Evolutionary conservation across 164 flowering plant species (phyloP).

Genomic region (Berberis thunbergii): DNA sequence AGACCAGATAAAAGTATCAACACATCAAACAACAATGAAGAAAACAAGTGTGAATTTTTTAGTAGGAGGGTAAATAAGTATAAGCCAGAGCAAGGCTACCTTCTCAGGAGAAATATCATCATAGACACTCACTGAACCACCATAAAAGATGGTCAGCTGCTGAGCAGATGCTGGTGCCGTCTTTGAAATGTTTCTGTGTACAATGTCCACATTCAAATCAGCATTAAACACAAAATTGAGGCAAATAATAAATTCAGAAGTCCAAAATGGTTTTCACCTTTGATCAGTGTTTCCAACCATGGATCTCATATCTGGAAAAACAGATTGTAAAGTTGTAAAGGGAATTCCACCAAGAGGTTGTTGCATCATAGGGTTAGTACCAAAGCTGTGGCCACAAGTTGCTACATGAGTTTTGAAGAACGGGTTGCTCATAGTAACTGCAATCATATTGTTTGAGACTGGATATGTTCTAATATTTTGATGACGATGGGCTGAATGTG

Average conservation of each 20-base stretch:
- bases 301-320: constrained; percentile 21
- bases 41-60: not conserved
- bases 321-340: constrained; percentile 18
- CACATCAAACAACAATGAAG: too few relatives aligned
- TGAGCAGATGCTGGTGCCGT: constrained; percentile 38
- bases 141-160: constrained; percentile 68
- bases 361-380: constrained; percentile 20
- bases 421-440: constrained; percentile 31
- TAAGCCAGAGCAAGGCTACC: constrained; percentile 27
- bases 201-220: constrained; percentile 5
- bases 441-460: too few relatives aligned
- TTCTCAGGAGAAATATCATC: constrained; percentile 72
- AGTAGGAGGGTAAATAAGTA: not conserved
- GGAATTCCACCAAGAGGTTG: constrained; percentile 48
- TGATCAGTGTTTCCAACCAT: constrained; percentile 33
- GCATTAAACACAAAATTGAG: not conserved
- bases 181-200: constrained; percentile 38
- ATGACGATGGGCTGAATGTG: constrained; percentile 17
- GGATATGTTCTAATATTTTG: constrained; percentile 24
- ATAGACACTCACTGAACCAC: constrained; percentile 63
- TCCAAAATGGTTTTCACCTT: constrained; percentile 24
- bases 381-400: constrained; percentile 24
- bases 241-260: not conserved
- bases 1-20: not conserved
- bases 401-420: constrained; percentile 34